Base-by-base conservation (phyloP, 805 yeast species). In the Candida piceae region DNA sequence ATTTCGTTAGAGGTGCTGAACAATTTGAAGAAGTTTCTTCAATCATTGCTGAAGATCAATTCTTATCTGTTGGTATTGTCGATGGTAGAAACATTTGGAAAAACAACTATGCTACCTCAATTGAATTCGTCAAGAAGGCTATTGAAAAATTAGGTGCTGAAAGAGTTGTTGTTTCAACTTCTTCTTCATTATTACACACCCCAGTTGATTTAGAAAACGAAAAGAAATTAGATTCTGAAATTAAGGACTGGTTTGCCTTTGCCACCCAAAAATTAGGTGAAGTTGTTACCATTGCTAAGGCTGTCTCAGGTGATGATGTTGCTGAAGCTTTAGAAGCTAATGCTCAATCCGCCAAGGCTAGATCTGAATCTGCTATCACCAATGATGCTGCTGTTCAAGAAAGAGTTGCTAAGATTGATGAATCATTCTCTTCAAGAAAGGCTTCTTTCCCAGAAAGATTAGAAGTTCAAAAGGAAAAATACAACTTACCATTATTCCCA, bases 31-130 rank as follows among this genome's bases (percentile, higher is more conserved):
- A 78, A 39, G 95, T 85, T 55, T 69, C 76, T 44, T 69, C 75
- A 41, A 71, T 84, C 58, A 69, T 90, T 42, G 63, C 73, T 50
- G 76, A 70, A 48, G 69, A 78, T 50, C 95, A 93, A 75, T 70
- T 74, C 48, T 74, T 93, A 62, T 90, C 97, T 45, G 96, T 84
- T 51, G 98, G 98, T 86, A 78, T 93, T 57, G 89, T 93, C 60
- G 94, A 88, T 60, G 98, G 98, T 72, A 88, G 98, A 80, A 93
- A 93, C 82, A 87, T 93, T 72, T 93, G 98, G 98, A 93, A 93
- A 80, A 83, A 95, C 67, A 84, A 93, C 76, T 86, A 83, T 62
- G 66, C 93, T 60, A 79, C 80, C 70, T 94, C 98, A 52, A 70
- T 88, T 61, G 84, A 69, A 48, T 63, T 83, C 49, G 95, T 87